These are phyloP conservation scores for Dendrocalamus sinicus DNA, from an alignment of 176 grass and related monocot species.

Conservation along the genomic window DNA sequence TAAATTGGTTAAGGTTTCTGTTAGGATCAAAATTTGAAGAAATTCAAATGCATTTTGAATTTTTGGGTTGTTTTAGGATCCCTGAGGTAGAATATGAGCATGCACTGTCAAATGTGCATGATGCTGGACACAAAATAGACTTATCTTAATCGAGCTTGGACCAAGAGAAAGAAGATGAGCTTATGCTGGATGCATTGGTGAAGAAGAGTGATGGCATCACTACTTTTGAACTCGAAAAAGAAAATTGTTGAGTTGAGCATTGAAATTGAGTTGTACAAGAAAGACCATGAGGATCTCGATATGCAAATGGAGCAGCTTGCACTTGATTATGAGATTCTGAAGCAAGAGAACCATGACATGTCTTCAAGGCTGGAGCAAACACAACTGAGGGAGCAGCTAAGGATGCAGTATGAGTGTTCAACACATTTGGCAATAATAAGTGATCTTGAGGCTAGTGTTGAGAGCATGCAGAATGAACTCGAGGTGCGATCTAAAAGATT, in stretches of 20 bases:
- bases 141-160: conserved; percentile 57
- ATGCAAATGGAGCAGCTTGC: conserved; percentile 99
- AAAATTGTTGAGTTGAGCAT: conserved; percentile 76
- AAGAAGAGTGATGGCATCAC: conserved; percentile 55
- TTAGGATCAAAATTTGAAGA: no score
- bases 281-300: conserved; percentile 85
- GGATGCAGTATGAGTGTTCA: conserved; percentile 96
- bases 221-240: conserved; percentile 60
- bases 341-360: conserved; percentile 96
- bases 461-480: conserved; percentile 79
- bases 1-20: no score
- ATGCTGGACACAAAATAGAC: conserved; percentile 53
- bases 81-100: conserved; percentile 61
- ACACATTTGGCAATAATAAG: conserved; percentile 82
- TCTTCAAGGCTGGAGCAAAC: conserved; percentile 86
- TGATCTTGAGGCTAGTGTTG: conserved; percentile 82
- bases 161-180: conserved; percentile 64
- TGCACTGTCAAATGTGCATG: conserved; percentile 48
- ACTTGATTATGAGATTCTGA: conserved; percentile 96
- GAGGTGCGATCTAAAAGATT: conserved; percentile 65
- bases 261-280: conserved; percentile 82
- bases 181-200: conserved; percentile 66
- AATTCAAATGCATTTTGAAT: no score
- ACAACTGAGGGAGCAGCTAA: conserved; percentile 78
- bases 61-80: no score